Conservation (phyloP, 164 flowering plant genomes). For the Cinnamomum chago region DNA sequence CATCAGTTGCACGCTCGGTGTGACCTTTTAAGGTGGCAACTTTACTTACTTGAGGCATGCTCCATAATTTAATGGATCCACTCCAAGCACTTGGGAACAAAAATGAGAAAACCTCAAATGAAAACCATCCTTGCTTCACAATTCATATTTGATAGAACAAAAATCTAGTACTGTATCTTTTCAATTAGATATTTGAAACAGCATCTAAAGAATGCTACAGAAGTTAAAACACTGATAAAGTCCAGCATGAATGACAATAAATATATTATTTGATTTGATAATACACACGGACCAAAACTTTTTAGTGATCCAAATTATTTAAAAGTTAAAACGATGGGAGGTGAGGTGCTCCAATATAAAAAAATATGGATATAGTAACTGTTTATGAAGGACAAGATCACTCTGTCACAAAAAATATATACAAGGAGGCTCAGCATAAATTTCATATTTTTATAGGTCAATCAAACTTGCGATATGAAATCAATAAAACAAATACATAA, state of each 20-base stretch:
- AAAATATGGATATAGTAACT: no score
- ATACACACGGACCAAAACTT: no score
- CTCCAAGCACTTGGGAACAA: conserved; percentile 51
- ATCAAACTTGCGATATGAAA: no score
- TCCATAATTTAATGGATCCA: conserved; percentile 82
- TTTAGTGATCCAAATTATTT: no score
- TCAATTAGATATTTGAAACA: background rate
- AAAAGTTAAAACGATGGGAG: no score
- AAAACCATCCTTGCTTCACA: background rate
- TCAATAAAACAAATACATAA: background rate
- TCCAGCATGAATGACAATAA: no score
- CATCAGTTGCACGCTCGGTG: conserved; percentile 88
- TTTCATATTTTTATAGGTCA: background rate
- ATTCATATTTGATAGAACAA: background rate
- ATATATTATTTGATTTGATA: no score
- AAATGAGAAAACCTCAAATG: conserved; percentile 3
- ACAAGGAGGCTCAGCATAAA: background rate
- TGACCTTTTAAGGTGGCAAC: conserved; percentile 76
- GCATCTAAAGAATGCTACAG: background rate
- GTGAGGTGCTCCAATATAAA: no score
- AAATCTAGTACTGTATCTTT: no score
- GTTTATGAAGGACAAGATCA: no score
- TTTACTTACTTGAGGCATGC: conserved; percentile 72
- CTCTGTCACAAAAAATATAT: no score
- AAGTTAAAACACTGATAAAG: background rate